These are phyloP conservation scores for Fusarium sp. DNA, from an alignment of 2,329 filamentous ascomycete species.

Conservation along the genomic window DNA sequence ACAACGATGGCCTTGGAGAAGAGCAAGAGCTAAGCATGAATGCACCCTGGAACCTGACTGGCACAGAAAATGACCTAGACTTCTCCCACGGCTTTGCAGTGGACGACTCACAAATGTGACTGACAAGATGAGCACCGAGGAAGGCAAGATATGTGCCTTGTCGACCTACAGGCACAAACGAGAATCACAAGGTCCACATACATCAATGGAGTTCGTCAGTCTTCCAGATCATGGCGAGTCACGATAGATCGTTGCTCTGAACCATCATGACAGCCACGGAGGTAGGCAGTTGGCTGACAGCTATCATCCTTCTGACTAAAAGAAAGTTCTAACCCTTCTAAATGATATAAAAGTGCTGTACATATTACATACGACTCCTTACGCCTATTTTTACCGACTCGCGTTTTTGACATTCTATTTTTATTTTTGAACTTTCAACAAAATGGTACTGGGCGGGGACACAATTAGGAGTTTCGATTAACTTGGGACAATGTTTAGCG, in stretches of 20 bases:
- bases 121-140: neutral
- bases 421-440: conserved; percentile 4
- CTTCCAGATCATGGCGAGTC: neutral
- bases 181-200: neutral
- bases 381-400: neutral
- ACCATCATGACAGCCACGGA: neutral
- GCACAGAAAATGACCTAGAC: conserved; percentile 30
- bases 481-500: conserved; percentile 20
- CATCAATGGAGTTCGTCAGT: neutral
- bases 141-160: neutral
- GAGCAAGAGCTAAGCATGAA: conserved; percentile 39
- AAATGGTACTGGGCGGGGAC: neutral
- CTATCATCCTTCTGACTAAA: neutral
- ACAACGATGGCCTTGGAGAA: conserved; percentile 19
- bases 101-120: conserved; percentile 40
- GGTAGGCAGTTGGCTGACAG: neutral
- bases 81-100: conserved; percentile 35
- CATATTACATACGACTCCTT: neutral
- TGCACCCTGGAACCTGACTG: conserved; percentile 39
- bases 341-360: neutral
- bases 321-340: neutral
- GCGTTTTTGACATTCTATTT: conserved; percentile 8
- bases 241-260: neutral
- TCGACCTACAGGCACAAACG: neutral
- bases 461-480: conserved; percentile 17